A percentile compares a stretch with the other conserved stretches of the same genome.
Conservation (phyloP, 345 rosid genomes). For the Eucalyptus pauciflora region DNA sequence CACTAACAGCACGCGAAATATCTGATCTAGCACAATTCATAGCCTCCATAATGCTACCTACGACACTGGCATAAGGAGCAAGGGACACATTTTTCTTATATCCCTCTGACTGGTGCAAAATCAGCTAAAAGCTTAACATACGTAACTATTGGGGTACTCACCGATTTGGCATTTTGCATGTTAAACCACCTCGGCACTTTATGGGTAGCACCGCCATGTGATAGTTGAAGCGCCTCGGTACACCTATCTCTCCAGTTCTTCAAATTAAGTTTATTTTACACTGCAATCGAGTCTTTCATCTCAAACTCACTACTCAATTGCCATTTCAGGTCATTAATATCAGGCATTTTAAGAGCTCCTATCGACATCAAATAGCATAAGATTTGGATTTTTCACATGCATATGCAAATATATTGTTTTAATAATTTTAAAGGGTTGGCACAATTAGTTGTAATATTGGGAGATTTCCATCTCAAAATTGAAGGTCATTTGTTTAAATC, state of each 20-base stretch:
- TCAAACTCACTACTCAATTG: background rate
- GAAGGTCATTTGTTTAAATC: background rate
- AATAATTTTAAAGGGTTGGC: background rate
- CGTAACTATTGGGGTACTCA: background rate
- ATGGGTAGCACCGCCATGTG: background rate
- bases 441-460: background rate
- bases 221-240: background rate
- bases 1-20: background rate
- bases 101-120: background rate
- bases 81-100: background rate
- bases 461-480: background rate
- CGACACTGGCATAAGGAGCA: background rate
- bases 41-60: background rate
- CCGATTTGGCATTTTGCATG: background rate
- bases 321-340: background rate
- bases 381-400: background rate
- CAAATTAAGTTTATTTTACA: background rate
- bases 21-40: background rate
- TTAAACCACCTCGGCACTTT: background rate
- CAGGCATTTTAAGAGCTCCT: background rate
- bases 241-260: background rate
- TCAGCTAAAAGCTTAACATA: background rate
- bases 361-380: background rate
- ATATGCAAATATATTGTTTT: background rate
- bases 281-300: background rate